Evolutionary conservation across 345 rosid species (phyloP), one percentile per base, ranked within the genome.

Genomic region (Eucalyptus sp.): DNA sequence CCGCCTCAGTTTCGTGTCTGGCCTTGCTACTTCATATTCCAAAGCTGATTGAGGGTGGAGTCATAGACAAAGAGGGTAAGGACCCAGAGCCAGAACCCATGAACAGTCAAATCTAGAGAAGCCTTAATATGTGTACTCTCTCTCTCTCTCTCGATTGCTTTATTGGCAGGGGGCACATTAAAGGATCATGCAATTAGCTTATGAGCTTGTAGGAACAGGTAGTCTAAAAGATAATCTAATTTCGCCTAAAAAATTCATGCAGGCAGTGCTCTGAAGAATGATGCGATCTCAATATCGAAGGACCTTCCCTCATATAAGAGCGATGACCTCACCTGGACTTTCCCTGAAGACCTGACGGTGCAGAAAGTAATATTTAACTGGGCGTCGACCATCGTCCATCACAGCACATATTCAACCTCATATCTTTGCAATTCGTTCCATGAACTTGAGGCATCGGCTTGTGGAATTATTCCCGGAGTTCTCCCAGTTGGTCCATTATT

Each of bases 401-500:
- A 62, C 56, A 15, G 81, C 87, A 89, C 41, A 68, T 58, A 44
- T 88, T 85, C 90, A 20, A 43, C 86, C 71, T 37, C 62, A 81
- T 31, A 88, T 44, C 86, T 92, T 27, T 81, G 80, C 89, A 93
- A 93, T 89, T 66, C 92, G 5, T 86, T 68, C 43, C 43, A 31
- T 68, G 80, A 68, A 68, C 80, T 68, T 41, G 80, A 68, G 24
- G 43, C 80, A 22, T 5, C 85, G 20, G 87, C 89, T 22, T 87
- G 37, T 62, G 48, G 90, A 49, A 20, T 90, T 54, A 41, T 87
- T 81, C 92, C 93, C 1, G 87, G 89, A 7, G 52, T 86, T 79
- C 41, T 91, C 85, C 89, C 93, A 1, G 66, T 92, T 6, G 95
- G 95, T 71, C 92, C 94, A 37, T 88, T 94, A 49, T 87, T 86